These are phyloP conservation scores for Monilinia aucupariae DNA, from an alignment of 2,329 filamentous ascomycete genomes.

Conservation along the genomic window DNA sequence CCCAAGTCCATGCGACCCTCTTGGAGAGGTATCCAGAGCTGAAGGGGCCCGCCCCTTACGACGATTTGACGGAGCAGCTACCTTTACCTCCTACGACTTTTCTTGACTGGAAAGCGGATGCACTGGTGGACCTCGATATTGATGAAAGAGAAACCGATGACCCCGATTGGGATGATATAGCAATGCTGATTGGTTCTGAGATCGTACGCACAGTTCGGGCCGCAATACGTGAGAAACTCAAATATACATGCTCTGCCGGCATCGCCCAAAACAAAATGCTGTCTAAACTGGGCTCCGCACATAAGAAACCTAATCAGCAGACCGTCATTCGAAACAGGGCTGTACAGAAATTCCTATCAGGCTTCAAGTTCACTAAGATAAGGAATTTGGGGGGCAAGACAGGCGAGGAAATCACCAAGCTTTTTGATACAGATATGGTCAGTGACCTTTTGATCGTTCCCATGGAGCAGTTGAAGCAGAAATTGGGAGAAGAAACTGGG, in stretches of 20 bases:
- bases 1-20: constrained; percentile 71
- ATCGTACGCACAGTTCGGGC: constrained; percentile 73
- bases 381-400: constrained; percentile 92
- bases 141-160: constrained; percentile 69
- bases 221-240: constrained; percentile 61
- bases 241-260: constrained; percentile 89
- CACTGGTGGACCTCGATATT: constrained; percentile 71
- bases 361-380: constrained; percentile 92
- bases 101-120: constrained; percentile 78
- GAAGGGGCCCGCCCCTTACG: constrained; percentile 59
- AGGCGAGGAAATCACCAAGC: constrained; percentile 76
- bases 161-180: constrained; percentile 95
- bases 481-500: constrained; percentile 77
- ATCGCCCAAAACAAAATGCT: constrained; percentile 91
- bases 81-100: constrained; percentile 68
- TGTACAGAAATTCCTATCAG: constrained; percentile 68
- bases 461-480: constrained; percentile 69
- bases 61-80: constrained; percentile 64
- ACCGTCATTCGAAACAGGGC: constrained; percentile 89
- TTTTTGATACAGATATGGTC: constrained; percentile 75
- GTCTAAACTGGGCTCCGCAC: constrained; percentile 83
- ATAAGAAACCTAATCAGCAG: constrained; percentile 91
- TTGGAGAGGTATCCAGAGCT: constrained; percentile 74
- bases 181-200: constrained; percentile 78
- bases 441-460: constrained; percentile 68